Evolutionary conservation across 805 yeast genomes (phyloP).

Genomic region (Yarrowia yakushimensis): DNA sequence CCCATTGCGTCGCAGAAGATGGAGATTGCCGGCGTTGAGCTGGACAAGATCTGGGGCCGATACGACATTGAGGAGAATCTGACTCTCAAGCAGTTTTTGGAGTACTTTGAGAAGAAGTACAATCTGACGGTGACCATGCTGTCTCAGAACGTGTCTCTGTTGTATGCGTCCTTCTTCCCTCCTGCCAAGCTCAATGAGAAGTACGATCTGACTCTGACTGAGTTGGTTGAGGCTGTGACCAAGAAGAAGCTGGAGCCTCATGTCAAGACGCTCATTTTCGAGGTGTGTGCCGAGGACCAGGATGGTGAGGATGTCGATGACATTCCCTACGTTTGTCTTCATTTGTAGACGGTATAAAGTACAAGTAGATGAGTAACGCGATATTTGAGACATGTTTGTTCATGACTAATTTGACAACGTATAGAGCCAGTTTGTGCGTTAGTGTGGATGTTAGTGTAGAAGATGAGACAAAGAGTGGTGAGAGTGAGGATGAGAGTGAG

Average conservation of each 20-base stretch:
- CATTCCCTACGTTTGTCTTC: conserved; percentile 79
- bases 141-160: conserved; percentile 81
- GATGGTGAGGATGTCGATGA: conserved; percentile 90
- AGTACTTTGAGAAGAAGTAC: conserved; percentile 73
- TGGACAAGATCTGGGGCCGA: conserved; percentile 94
- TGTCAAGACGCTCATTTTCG: conserved; percentile 75
- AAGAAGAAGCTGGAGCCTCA: conserved; percentile 76
- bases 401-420: too few species aligned
- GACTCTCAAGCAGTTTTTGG: conserved; percentile 68
- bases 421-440: too few species aligned
- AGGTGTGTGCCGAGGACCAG: conserved; percentile 87
- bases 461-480: too few species aligned
- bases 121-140: conserved; percentile 88
- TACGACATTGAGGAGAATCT: conserved; percentile 65
- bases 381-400: too few species aligned
- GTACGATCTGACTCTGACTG: conserved; percentile 59
- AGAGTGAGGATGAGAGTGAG: too few species aligned
- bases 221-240: conserved; percentile 77
- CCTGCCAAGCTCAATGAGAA: conserved; percentile 85
- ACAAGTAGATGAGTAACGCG: neutral
- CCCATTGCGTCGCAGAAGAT: conserved; percentile 85
- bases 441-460: too few species aligned
- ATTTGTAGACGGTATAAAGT: conserved; percentile 37
- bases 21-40: conserved; percentile 63
- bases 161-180: conserved; percentile 92